Evolutionary conservation across 1,284 basidiomycete species (phyloP), one percentile per base, ranked within the genome.

Genomic region (Irpex sp.): DNA sequence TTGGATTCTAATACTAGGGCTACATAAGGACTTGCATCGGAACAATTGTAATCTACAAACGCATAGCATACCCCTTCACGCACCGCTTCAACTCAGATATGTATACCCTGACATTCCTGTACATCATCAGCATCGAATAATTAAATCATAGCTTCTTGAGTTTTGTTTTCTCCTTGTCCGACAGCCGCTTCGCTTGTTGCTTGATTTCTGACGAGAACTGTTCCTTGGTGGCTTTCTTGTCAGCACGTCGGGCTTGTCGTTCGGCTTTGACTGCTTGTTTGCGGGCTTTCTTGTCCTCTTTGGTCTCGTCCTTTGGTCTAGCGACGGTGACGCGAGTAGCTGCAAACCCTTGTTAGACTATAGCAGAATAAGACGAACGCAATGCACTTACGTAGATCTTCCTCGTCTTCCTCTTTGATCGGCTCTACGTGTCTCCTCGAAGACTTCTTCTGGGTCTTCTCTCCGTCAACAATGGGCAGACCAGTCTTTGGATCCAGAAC

Each of bases 231-330:
- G 79, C 76, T 74, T 94, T 97, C 79, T 97, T 98, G 72, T 94
- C 90, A 11, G 76, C 79, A 53, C 95, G 83, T 49, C 95, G 86
- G 43, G 79, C 76, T 68, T 91, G 89, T 64, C 92, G 84, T 67
- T 94, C 91, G 6, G 82, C 84, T 76, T 98, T 99, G 43, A 95
- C 86, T 0, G 88, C 89, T n/a, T 86, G 81, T 75, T 99, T 99
- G 19, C 97, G 86, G 0, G 87, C 86, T 70, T 89, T 94, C 76
- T 94, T 94, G 54, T 93, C 94, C 68, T 95, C 95, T 62, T 86
- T 86, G 2, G 87, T 83, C 77, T 99, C 97, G 66, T 88, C 82
- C 66, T 89, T 89, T 0, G 87, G 79, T 26, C 96, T 84, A n/a
- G 84, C 77, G 59, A 93, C 75, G 0, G 89, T 86, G 62, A 78